phyloP scores from a whole-genome alignment of 352 stramenopile genomes.

The Phytophthora cajani region DNA sequence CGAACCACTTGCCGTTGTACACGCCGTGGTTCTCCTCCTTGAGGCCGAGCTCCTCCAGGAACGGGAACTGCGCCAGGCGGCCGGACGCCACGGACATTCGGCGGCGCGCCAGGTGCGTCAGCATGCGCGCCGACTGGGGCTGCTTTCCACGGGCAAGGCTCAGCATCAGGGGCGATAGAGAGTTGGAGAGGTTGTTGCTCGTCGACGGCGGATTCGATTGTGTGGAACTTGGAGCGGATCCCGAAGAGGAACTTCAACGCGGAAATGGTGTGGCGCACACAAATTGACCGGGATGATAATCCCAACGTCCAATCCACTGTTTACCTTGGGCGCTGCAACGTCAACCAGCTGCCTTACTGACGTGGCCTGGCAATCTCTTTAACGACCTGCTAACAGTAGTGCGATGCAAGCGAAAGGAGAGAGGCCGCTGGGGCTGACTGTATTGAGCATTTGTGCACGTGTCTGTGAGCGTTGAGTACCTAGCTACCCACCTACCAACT shows the following conservation, averaged over 20 bases:
- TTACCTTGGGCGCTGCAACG: conserved; percentile 27
- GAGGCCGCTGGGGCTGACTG: not conserved
- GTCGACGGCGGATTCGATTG: conserved; percentile 34
- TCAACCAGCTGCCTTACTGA: conserved; percentile 7
- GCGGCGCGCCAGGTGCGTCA: conserved; percentile 28
- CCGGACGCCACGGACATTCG: conserved; percentile 40
- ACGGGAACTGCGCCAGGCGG: conserved; percentile 60
- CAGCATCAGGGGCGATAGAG: conserved; percentile 29
- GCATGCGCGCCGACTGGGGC: conserved; percentile 12
- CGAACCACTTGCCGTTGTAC: conserved; percentile 90
- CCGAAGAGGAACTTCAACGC: conserved; percentile 27
- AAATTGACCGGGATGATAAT: conserved; percentile 13
- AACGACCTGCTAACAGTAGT: not conserved
- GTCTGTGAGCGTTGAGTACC: not conserved
- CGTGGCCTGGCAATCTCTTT: conserved; percentile 1
- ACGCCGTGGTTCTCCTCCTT: conserved; percentile 86
- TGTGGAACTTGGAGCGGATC: conserved; percentile 19
- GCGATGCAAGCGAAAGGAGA: not conserved
- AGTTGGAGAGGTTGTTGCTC: not conserved
- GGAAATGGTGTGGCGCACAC: conserved; percentile 14
- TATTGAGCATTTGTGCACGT: conserved; percentile 27
- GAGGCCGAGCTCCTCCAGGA: conserved; percentile 83
- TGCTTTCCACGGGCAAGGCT: conserved; percentile 26
- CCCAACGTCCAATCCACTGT: conserved; percentile 35
- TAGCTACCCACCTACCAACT: not conserved